Base-by-base conservation (phyloP, 1,284 basidiomycete species). In the Sparassis latifolia region DNA sequence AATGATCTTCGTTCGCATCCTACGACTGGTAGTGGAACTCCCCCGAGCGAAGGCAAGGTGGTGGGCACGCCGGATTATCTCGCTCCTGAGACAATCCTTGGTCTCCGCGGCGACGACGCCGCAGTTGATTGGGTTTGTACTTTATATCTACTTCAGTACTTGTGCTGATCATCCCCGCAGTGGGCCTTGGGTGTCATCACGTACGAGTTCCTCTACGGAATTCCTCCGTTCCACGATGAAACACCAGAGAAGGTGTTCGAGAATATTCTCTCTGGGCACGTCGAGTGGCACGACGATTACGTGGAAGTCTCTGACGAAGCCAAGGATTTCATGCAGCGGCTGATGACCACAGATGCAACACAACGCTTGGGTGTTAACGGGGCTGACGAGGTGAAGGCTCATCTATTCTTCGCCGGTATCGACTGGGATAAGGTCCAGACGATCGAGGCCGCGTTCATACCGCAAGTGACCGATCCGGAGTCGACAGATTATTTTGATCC, bases 401-500 rank as follows among this genome's bases (percentile, higher is more conserved):
- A 99, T 65, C 84, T 92, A 0, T 97, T 93, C 76, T 92, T 99
- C 62, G 74, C 80, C 35, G 91, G 84, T 31, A 86, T 98, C 57
- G 89, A 98, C 60, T 99, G 97, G 96, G 84, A 90, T 50, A 87
- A 89, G 51, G 84, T 99, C 52, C 91, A 90, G 3, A 84, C 82
- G 5, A 82, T 84, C 3, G 89, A 94, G 63, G 94, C 95, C 27
- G 92, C 91, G 29, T 99, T 99, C 70, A 94, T 99, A 46, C 97
- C 97, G 42, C 89, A 95, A 63, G 84, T 97, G 35, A 84, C 88
- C 6, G 96, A 99, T 67, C 93, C 94, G 0, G 96, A 98, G 69
- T 97, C 92, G 29, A 99, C 97, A 10, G 97, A 99, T 67, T 99
- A 99, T 73, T 99, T 99, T 62, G 97, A 99, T 69, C 82, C 93